A percentile compares a stretch with the other conserved stretches of the same genome.
Conservation (phyloP, 352 stramenopile species). For the Peronospora belbahrii region DNA sequence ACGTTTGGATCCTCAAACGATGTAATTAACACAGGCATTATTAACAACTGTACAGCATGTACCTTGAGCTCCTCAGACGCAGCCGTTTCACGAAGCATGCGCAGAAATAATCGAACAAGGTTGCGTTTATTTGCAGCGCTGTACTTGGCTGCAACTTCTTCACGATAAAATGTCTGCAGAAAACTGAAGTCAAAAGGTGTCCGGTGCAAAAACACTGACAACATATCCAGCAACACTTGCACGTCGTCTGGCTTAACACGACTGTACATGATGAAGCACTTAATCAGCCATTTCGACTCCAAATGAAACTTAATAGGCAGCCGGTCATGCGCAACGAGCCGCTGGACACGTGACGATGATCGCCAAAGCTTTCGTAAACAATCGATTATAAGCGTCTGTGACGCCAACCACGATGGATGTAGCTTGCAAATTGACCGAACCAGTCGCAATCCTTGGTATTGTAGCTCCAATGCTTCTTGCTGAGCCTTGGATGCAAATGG, state of each 20-base stretch:
- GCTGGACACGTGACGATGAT: conserved; percentile 72
- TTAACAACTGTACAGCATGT: conserved; percentile 87
- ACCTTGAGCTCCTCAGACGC: conserved; percentile 88
- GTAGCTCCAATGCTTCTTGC: conserved; percentile 88
- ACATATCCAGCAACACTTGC: conserved; percentile 93
- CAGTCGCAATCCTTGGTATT: conserved; percentile 91
- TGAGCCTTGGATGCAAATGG: conserved; percentile 73
- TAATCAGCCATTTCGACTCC: conserved; percentile 93
- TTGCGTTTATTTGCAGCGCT: conserved; percentile 62
- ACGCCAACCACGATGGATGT: conserved; percentile 85
- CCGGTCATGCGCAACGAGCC: conserved; percentile 59
- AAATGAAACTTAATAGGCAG: conserved; percentile 88
- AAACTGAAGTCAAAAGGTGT: conserved; percentile 93
- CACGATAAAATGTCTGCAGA: conserved; percentile 83
- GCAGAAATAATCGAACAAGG: conserved; percentile 87
- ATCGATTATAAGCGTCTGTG: conserved; percentile 85
- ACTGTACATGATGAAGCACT: conserved; percentile 93
- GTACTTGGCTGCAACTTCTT: conserved; percentile 73
- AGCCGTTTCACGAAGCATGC: conserved; percentile 68
- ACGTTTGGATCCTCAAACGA: conserved; percentile 77
- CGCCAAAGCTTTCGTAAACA: conserved; percentile 93
- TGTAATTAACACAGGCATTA: conserved; percentile 89
- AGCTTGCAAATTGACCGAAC: conserved; percentile 88
- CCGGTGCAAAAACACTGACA: conserved; percentile 91
- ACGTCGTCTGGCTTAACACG: conserved; percentile 89